phyloP scores from a whole-genome alignment of 148 eudicot genomes.

The Chenopodium berlandieri region DNA sequence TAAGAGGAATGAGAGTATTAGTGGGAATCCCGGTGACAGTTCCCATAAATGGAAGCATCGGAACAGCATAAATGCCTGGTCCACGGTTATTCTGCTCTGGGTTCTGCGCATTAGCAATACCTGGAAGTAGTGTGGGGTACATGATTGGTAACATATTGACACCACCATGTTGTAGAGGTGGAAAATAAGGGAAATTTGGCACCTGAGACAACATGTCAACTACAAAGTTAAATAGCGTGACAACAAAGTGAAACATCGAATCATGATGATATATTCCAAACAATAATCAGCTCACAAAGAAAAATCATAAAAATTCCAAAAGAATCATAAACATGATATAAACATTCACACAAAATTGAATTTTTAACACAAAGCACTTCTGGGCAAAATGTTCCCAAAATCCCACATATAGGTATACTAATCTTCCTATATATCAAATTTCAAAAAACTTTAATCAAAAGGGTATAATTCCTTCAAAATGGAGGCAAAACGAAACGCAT shows the following conservation, averaged over 20 bases:
- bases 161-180: constrained; percentile 49
- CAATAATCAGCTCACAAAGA: neutral
- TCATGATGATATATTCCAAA: neutral
- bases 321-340: neutral
- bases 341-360: neutral
- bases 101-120: constrained; percentile 43
- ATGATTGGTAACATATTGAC: constrained; percentile 58
- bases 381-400: too few relatives aligned
- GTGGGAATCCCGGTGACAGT: constrained; percentile 61
- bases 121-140: constrained; percentile 78
- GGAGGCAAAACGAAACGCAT: neutral
- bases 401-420: neutral
- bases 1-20: constrained; percentile 83
- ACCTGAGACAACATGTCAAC: constrained; percentile 31
- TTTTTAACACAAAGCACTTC: neutral
- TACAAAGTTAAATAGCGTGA: neutral
- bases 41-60: constrained; percentile 59
- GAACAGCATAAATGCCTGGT: constrained; percentile 92
- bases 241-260: neutral
- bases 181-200: constrained; percentile 34
- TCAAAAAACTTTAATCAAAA: neutral
- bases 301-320: neutral
- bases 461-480: neutral
- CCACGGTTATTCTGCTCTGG: constrained; percentile 73
- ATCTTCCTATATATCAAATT: neutral